phyloP scores from a whole-genome alignment of 169 alveolate species.

The Toxoplasma gondii region DNA sequence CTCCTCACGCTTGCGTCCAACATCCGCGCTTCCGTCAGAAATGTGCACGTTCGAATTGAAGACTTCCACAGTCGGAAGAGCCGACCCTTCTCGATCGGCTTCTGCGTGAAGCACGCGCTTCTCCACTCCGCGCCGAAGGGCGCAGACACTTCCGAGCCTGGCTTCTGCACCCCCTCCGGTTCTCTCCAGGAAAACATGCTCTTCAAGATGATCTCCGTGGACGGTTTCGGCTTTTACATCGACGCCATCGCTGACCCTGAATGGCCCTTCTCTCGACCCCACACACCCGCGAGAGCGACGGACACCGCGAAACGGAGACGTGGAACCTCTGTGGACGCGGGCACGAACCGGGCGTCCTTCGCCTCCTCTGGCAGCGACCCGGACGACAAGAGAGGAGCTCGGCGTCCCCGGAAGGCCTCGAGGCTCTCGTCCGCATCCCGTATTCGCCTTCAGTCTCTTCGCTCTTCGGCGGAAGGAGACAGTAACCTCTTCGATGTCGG shows the following conservation, averaged over 20 bases:
- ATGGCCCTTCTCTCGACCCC: background rate
- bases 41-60: slow-evolving; percentile 76
- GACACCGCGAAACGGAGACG: background rate
- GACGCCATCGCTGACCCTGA: slow-evolving; percentile 33
- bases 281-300: background rate
- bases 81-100: slow-evolving; percentile 43
- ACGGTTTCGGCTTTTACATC: slow-evolving; percentile 42
- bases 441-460: too few species aligned
- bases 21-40: slow-evolving; percentile 67
- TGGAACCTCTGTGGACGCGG: background rate
- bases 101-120: slow-evolving; percentile 26
- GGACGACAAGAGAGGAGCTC: background rate
- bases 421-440: too few species aligned
- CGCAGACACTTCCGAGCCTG: slow-evolving; percentile 35
- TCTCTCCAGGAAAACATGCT: slow-evolving; percentile 34
- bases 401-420: background rate
- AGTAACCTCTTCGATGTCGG: too few species aligned
- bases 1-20: slow-evolving; percentile 72
- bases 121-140: slow-evolving; percentile 43
- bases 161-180: slow-evolving; percentile 31
- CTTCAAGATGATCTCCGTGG: slow-evolving; percentile 39
- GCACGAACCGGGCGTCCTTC: background rate
- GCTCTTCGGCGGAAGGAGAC: too few species aligned
- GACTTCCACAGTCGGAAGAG: slow-evolving; percentile 52
- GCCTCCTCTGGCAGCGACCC: background rate